Base-by-base conservation (phyloP, 352 stramenopile species). In the Peronospora belbahrii region DNA sequence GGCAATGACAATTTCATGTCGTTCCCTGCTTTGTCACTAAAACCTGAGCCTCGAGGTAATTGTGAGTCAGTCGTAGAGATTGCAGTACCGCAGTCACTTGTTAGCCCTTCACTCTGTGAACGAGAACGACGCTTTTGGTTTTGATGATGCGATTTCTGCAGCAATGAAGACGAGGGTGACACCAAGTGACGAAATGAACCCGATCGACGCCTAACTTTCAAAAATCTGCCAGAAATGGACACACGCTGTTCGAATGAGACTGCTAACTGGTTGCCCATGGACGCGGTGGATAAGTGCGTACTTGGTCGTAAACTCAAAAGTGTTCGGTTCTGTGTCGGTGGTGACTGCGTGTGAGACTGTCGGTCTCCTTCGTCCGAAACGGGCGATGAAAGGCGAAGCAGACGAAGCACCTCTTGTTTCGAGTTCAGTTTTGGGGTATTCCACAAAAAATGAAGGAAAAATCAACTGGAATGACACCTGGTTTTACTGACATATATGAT, bases 31-130 rank as follows among this genome's bases (percentile, higher is more conserved):
- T 59, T 64, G 9, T 59, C 55, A 48, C 40, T 61, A 15, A 6
- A 37, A 22, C 28, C 37, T 0, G 56, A 65, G 33, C 41, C 36
- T 34, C 58, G 33, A n/a, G 58, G 52, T 19, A 54, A 14, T 28
- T 63, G 53, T 34, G 42, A 67, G 31, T 67, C 49, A 2, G 48
- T 57, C 0, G 49, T 65, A 34, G 59, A 65, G 1, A 52, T 27
- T 6, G 54, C 35, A 8, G 55, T 69, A 22, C 59, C 48, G 38
- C 60, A 69, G 19, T 69, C 60, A 22, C 60, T 69, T 5, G 60
- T 62, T 11, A 65, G 46, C 4, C 60, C 60, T 48, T 65, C 60
- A 43, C 60, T 65, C 18, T 49, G 59, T 2, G 59, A 60, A 1
- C 59, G 59, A 13, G 54, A 49, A 30, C 50, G 50, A 14, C 54